Percentiles rank a stretch among this genome's conserved stretches.
Evolutionary conservation across 345 rosid genomes (phyloP).

Genomic region (Linum trigynum): DNA sequence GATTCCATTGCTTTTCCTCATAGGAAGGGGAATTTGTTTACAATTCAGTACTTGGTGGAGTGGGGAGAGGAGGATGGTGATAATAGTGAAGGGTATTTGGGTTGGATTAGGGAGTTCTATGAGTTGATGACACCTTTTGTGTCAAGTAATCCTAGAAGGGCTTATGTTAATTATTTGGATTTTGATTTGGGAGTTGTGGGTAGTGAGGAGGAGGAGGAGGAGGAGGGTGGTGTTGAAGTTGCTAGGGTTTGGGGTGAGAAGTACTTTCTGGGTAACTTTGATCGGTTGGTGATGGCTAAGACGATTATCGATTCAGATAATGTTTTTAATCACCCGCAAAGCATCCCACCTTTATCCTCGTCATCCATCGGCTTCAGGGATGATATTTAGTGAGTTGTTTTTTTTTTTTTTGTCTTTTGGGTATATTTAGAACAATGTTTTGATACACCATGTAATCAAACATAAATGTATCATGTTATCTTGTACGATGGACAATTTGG

Average conservation of each 20-base stretch:
- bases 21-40: conserved; percentile 14
- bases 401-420: too few species aligned
- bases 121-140: conserved; percentile 20
- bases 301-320: conserved; percentile 19
- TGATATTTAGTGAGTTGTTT: background rate
- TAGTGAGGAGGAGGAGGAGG: too few species aligned
- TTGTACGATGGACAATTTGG: too few species aligned
- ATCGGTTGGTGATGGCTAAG: conserved; percentile 21
- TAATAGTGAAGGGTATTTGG: conserved; percentile 1
- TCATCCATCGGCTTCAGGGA: background rate
- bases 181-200: conserved; percentile 19
- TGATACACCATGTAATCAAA: too few species aligned
- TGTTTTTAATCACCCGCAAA: conserved; percentile 19
- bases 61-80: conserved; percentile 17
- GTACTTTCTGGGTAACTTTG: conserved; percentile 21
- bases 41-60: conserved; percentile 25
- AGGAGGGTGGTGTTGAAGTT: conserved; percentile 9
- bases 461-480: too few species aligned
- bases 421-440: too few species aligned
- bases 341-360: conserved; percentile 17
- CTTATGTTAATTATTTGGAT: conserved; percentile 22
- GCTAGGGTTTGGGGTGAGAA: conserved; percentile 28
- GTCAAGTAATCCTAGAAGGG: conserved; percentile 20
- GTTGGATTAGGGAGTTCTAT: conserved; percentile 23
- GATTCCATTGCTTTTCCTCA: conserved; percentile 25